phyloP scores from a whole-genome alignment of 495 filamentous ascomycete genomes.

The Hypoxylon trugodes region DNA sequence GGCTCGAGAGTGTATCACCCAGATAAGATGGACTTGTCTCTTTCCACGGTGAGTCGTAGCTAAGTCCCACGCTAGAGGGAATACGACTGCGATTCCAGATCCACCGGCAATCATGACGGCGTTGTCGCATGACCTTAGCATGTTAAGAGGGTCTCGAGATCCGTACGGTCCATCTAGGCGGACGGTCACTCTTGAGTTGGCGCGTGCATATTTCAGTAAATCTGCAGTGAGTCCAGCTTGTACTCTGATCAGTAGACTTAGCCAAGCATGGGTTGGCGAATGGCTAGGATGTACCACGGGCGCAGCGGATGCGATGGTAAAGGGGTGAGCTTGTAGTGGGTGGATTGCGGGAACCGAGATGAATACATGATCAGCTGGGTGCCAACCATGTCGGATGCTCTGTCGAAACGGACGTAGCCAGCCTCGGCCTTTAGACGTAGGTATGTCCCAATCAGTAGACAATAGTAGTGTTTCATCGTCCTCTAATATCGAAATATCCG shows the following conservation, averaged over 20 bases:
- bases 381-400: constrained; percentile 61
- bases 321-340: constrained; percentile 65
- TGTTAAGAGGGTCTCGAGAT: constrained; percentile 43
- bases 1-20: constrained; percentile 60
- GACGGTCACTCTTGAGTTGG: constrained; percentile 47
- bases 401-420: constrained; percentile 28
- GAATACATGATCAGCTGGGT: constrained; percentile 67
- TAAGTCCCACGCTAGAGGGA: constrained; percentile 59
- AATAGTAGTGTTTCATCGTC: constrained; percentile 61
- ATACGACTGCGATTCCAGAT: constrained; percentile 68
- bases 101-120: constrained; percentile 67
- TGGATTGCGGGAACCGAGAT: constrained; percentile 63
- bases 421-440: background rate
- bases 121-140: constrained; percentile 52
- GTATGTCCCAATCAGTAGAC: constrained; percentile 52
- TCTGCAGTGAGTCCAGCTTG: constrained; percentile 66
- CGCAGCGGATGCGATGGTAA: constrained; percentile 66
- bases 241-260: constrained; percentile 64
- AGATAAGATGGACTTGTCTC: constrained; percentile 62
- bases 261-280: constrained; percentile 46
- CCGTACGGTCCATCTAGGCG: constrained; percentile 68
- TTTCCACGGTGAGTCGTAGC: constrained; percentile 24
- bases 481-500: constrained; percentile 57
- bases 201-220: constrained; percentile 58
- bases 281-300: constrained; percentile 28